A percentile compares a stretch with the other conserved stretches of the same genome.
These are phyloP conservation scores for Pichia californica DNA, from an alignment of 805 yeast genomes.

Conservation along the genomic window DNA sequence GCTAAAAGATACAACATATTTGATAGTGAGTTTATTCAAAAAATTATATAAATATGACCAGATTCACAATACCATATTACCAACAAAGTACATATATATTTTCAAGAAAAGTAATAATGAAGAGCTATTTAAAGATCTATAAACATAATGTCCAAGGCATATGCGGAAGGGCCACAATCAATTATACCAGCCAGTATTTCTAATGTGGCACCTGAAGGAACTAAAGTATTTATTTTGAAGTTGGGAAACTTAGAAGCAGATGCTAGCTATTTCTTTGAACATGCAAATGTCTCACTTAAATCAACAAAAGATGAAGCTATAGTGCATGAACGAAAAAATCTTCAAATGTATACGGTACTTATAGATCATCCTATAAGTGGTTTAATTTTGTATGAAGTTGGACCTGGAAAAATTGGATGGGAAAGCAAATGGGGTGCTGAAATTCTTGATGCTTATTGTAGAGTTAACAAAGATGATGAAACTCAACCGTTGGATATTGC, in stretches of 20 bases:
- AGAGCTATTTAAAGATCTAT: no score
- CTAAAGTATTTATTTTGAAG: constrained; percentile 2
- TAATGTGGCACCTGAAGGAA: constrained; percentile 2
- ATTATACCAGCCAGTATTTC: neutral
- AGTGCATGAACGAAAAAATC: neutral
- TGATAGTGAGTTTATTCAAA: no score
- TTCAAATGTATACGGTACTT: constrained; percentile 3
- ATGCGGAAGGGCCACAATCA: constrained; percentile 2
- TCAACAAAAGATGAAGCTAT: neutral
- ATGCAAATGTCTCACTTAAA: neutral
- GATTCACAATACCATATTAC: no score
- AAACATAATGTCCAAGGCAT: constrained; percentile 20
- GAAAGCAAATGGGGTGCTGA: constrained; percentile 3
- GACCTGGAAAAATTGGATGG: constrained; percentile 5
- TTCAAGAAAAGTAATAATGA: no score
- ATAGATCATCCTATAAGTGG: constrained; percentile 5
- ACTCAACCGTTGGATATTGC: constrained; percentile 2
- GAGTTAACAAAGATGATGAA: constrained; percentile 4
- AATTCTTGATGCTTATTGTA: constrained; percentile 1
- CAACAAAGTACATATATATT: no score
- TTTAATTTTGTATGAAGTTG: constrained; percentile 4
- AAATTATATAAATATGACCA: no score
- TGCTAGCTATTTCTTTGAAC: constrained; percentile 1
- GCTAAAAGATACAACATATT: no score
- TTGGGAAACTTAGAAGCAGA: constrained; percentile 4